phyloP scores from a whole-genome alignment of 805 yeast species.

The Debaryomyces hansenii region DNA sequence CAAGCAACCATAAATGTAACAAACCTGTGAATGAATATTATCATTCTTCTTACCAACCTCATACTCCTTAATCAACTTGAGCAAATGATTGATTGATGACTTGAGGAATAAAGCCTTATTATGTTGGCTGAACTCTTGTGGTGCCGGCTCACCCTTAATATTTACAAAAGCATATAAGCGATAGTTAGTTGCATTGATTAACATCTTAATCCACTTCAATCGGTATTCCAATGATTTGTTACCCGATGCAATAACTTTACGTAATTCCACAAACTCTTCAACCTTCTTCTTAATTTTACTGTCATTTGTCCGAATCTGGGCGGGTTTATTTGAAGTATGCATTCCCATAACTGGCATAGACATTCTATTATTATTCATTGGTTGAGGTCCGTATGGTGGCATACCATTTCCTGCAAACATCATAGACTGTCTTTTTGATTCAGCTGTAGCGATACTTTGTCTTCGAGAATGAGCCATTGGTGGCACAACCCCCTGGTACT shows the following conservation, averaged over 20 bases:
- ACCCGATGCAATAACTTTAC: slow-evolving; percentile 39
- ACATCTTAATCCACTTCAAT: slow-evolving; percentile 43
- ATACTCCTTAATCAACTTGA: slow-evolving; percentile 34
- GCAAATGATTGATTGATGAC: slow-evolving; percentile 37
- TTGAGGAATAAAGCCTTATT: slow-evolving; percentile 38
- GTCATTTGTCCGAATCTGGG: slow-evolving; percentile 19
- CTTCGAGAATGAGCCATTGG: slow-evolving; percentile 10
- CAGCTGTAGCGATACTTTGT: slow-evolving; percentile 17
- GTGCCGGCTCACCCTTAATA: slow-evolving; percentile 40
- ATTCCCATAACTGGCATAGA: slow-evolving; percentile 10
- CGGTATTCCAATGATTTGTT: slow-evolving; percentile 42
- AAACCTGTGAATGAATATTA: slow-evolving; percentile 28
- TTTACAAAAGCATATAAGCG: slow-evolving; percentile 41
- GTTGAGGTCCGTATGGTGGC: neutral
- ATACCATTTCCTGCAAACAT: slow-evolving; percentile 4
- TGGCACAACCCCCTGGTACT: slow-evolving; percentile 6
- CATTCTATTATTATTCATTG: slow-evolving; percentile 4
- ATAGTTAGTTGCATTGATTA: slow-evolving; percentile 38
- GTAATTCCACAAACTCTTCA: slow-evolving; percentile 32
- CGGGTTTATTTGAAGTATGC: slow-evolving; percentile 3
- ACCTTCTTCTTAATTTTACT: slow-evolving; percentile 29
- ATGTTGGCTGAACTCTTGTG: slow-evolving; percentile 25
- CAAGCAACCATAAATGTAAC: slow-evolving; percentile 37
- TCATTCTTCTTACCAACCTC: slow-evolving; percentile 19
- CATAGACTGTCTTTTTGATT: slow-evolving; percentile 12